phyloP scores from a whole-genome alignment of 805 yeast genomes.

The Wickerhamiella alocasiicola region DNA sequence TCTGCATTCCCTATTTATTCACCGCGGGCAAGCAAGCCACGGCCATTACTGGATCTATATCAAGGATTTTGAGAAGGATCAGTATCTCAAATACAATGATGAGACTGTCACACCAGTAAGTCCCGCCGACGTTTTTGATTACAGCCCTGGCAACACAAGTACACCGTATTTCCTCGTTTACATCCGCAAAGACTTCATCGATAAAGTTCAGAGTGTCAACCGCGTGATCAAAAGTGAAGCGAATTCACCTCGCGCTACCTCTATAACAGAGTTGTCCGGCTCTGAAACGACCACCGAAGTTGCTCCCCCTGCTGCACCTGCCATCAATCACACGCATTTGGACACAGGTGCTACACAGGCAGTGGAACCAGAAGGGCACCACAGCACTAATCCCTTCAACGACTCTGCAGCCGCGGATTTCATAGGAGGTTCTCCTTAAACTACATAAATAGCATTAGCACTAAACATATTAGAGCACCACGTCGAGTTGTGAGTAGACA shows the following conservation, averaged over 20 bases:
- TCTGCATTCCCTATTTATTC: slow-evolving; percentile 84
- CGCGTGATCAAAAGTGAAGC: too few relatives aligned
- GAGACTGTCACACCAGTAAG: slow-evolving; percentile 84
- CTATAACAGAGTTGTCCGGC: too few relatives aligned
- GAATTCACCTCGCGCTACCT: too few relatives aligned
- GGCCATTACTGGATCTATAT: slow-evolving; percentile 98
- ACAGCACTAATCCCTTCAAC: too few relatives aligned
- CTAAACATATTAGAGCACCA: slow-evolving; percentile 42
- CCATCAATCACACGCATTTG: too few relatives aligned
- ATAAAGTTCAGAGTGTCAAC: slow-evolving; percentile 12
- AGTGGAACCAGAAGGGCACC: too few relatives aligned
- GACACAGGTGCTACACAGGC: too few relatives aligned
- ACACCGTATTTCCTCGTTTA: slow-evolving; percentile 90
- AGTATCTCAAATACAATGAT: slow-evolving; percentile 87
- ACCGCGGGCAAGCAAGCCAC: slow-evolving; percentile 88
- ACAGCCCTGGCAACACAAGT: slow-evolving; percentile 51
- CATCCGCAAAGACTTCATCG: slow-evolving; percentile 48
- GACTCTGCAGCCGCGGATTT: too few relatives aligned
- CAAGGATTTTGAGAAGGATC: slow-evolving; percentile 50
- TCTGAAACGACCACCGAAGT: too few relatives aligned
- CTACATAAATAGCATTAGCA: background rate
- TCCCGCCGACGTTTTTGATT: slow-evolving; percentile 32
- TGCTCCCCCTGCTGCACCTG: too few relatives aligned
- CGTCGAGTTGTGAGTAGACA: slow-evolving; percentile 87
- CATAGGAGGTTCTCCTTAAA: too few relatives aligned